These are phyloP conservation scores for Globisporangium canariense DNA, from an alignment of 352 stramenopile species.

Conservation along the genomic window DNA sequence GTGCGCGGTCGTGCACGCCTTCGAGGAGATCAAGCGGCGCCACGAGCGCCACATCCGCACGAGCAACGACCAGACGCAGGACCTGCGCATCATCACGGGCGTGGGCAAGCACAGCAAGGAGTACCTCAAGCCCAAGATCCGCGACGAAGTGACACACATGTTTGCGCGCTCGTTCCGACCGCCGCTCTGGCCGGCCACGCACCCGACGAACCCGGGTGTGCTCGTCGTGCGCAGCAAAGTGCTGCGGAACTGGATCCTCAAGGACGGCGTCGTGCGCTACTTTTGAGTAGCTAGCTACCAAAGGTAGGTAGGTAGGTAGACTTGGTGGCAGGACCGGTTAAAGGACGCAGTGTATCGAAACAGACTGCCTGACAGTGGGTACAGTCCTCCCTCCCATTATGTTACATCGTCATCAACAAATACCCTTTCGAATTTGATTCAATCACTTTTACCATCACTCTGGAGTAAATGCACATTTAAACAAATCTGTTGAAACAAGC, in stretches of 20 bases:
- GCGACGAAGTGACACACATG: slow-evolving; percentile 46
- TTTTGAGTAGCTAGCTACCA: background rate
- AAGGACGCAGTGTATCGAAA: no score
- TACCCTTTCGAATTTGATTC: no score
- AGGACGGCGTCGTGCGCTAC: slow-evolving; percentile 24
- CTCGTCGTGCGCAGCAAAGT: slow-evolving; percentile 48
- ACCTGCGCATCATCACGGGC: slow-evolving; percentile 74
- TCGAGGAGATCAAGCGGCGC: slow-evolving; percentile 37
- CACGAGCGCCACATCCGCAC: slow-evolving; percentile 22
- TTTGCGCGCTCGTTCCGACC: slow-evolving; percentile 47
- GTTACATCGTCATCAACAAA: no score
- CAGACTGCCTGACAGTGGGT: no score
- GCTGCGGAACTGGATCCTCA: slow-evolving; percentile 54
- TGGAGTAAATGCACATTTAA: no score
- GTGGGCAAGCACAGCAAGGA: slow-evolving; percentile 56
- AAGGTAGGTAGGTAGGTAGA: background rate
- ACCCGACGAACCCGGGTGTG: slow-evolving; percentile 59
- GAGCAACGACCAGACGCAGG: slow-evolving; percentile 28
- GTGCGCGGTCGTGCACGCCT: slow-evolving; percentile 61
- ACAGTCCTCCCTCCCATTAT: no score
- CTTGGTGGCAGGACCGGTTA: background rate
- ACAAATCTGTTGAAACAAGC: no score
- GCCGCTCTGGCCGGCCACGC: slow-evolving; percentile 40
- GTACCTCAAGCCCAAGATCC: slow-evolving; percentile 60
- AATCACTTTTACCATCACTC: no score